phyloP scores from a whole-genome alignment of 257 asterid species.

The Dorcoceras hygrometricum region DNA sequence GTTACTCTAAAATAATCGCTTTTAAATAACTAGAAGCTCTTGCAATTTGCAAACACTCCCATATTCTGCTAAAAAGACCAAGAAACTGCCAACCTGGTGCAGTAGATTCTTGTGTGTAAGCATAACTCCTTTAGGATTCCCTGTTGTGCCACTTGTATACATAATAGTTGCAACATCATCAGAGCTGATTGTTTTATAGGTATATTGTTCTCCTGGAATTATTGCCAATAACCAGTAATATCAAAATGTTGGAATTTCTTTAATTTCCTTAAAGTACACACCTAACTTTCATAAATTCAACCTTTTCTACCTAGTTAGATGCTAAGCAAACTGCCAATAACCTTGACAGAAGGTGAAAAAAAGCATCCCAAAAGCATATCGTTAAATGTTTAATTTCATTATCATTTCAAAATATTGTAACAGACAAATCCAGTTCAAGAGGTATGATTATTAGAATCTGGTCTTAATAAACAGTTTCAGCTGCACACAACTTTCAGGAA shows the following conservation, averaged over 20 bases:
- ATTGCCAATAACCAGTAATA: conserved; percentile 18
- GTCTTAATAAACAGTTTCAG: conserved; percentile 1
- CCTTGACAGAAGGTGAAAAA: conserved; percentile 8
- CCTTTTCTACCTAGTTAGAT: background rate
- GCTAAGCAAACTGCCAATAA: background rate
- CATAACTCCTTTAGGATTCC: conserved; percentile 95
- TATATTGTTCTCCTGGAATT: conserved; percentile 51
- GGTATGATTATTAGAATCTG: background rate
- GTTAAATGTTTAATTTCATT: background rate
- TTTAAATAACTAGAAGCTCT: no score
- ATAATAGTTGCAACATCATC: conserved; percentile 81
- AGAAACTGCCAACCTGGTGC: conserved; percentile 54
- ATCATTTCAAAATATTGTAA: background rate
- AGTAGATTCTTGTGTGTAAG: conserved; percentile 86
- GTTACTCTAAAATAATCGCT: no score
- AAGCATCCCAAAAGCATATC: no score
- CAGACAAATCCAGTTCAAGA: conserved; percentile 6
- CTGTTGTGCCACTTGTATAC: conserved; percentile 94
- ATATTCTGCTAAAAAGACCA: no score
- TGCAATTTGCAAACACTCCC: no score
- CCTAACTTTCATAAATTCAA: background rate
- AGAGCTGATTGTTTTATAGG: conserved; percentile 59
- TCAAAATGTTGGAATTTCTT: conserved; percentile 6
- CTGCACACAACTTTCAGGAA: no score
- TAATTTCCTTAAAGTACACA: background rate